phyloP scores from a whole-genome alignment of 2,329 filamentous ascomycete species.

The Xylariaceae sp. region DNA sequence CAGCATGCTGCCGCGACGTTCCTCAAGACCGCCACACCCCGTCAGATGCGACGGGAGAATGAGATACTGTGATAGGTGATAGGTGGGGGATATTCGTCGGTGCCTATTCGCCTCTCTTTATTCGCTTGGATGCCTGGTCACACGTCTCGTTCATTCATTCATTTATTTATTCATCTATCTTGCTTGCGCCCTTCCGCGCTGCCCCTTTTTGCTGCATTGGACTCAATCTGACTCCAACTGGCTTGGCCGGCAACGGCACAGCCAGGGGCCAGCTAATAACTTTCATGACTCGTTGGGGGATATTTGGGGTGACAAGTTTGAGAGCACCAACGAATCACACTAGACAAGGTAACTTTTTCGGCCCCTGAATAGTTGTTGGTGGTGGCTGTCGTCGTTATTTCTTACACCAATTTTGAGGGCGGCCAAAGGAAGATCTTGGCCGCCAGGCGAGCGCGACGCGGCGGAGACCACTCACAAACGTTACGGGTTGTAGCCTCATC shows the following conservation, averaged over 20 bases:
- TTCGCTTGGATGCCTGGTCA: too few relatives aligned
- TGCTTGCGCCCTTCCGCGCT: background rate
- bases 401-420: background rate
- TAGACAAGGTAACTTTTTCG: background rate
- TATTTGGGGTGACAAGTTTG: conserved; percentile 5
- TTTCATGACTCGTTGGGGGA: conserved; percentile 16
- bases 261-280: too few relatives aligned
- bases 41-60: conserved; percentile 46
- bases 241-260: background rate
- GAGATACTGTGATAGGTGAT: conserved; percentile 34
- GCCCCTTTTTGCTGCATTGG: background rate
- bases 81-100: background rate
- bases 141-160: too few relatives aligned
- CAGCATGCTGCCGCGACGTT: conserved; percentile 50
- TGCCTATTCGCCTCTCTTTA: conserved; percentile 1
- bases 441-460: background rate
- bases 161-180: too few relatives aligned
- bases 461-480: background rate
- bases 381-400: background rate
- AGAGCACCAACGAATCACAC: background rate
- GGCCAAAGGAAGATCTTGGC: background rate
- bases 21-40: conserved; percentile 49
- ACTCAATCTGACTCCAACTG: background rate
- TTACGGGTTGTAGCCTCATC: background rate
- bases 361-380: conserved; percentile 5